Conservation (phyloP, 257 asterid genomes). For the Fraxinus excelsior region DNA sequence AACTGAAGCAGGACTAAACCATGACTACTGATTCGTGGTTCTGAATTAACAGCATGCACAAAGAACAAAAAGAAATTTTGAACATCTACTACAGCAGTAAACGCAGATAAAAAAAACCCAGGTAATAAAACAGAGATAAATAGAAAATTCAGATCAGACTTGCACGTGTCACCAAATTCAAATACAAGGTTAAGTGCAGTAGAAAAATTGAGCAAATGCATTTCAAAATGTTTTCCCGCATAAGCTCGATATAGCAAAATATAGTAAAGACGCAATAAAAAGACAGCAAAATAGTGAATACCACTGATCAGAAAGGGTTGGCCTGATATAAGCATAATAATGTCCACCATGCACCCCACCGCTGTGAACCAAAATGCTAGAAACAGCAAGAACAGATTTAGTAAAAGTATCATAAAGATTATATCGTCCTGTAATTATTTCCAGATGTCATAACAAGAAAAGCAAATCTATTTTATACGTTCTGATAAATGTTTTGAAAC, state of each 20-base stretch:
- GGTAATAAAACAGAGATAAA: slow-evolving; percentile 8
- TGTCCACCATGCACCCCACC: slow-evolving; percentile 72
- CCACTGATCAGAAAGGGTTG: slow-evolving; percentile 63
- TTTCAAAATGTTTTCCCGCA: background rate
- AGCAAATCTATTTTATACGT: background rate
- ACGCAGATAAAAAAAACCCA: background rate
- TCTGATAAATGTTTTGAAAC: background rate
- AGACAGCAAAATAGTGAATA: slow-evolving; percentile 19
- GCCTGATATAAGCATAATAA: slow-evolving; percentile 60
- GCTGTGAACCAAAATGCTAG: slow-evolving; percentile 31
- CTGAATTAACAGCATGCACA: slow-evolving; percentile 4
- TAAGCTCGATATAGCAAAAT: background rate
- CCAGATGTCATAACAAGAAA: background rate
- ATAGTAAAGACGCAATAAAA: background rate
- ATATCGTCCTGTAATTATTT: slow-evolving; percentile 6
- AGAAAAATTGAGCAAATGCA: slow-evolving; percentile 8
- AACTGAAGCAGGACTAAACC: slow-evolving; percentile 16
- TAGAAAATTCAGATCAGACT: slow-evolving; percentile 3
- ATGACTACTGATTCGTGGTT: slow-evolving; percentile 6
- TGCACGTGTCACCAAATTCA: slow-evolving; percentile 19
- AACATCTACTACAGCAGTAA: background rate
- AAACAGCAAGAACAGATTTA: slow-evolving; percentile 20
- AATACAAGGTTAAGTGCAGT: background rate
- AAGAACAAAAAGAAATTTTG: background rate
- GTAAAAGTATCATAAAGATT: background rate